Conservation (phyloP, 2,329 filamentous ascomycete species). For the Ceratocystis albifundus region DNA sequence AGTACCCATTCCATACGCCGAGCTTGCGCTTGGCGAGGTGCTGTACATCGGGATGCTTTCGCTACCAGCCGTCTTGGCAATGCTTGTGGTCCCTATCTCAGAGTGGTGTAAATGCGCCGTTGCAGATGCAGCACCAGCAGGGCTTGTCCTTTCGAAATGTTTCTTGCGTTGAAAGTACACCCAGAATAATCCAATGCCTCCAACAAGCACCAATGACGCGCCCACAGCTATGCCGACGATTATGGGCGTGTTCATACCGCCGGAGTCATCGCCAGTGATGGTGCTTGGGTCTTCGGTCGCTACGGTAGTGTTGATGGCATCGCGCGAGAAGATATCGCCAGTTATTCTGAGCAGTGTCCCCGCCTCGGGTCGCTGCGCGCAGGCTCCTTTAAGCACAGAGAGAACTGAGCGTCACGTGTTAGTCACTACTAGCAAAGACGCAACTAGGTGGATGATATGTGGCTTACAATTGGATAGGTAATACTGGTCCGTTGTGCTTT, state of each 20-base stretch:
- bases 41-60: slow-evolving; percentile 10
- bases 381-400: slow-evolving; percentile 38
- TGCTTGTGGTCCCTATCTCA: background rate
- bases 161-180: slow-evolving; percentile 39
- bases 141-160: slow-evolving; percentile 24
- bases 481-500: slow-evolving; percentile 32
- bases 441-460: background rate
- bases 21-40: background rate
- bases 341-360: slow-evolving; percentile 34
- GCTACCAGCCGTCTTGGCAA: background rate
- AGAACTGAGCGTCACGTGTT: slow-evolving; percentile 32
- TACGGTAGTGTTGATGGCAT: slow-evolving; percentile 33
- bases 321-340: slow-evolving; percentile 34
- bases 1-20: background rate
- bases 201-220: slow-evolving; percentile 34
- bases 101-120: background rate
- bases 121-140: background rate
- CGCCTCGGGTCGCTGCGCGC: slow-evolving; percentile 34
- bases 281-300: slow-evolving; percentile 17
- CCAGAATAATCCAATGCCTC: slow-evolving; percentile 35
- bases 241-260: slow-evolving; percentile 37
- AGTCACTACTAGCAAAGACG: slow-evolving; percentile 19
- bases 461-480: slow-evolving; percentile 42
- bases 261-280: slow-evolving; percentile 28
- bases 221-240: slow-evolving; percentile 44